These are phyloP conservation scores for Cornus controversa DNA, from an alignment of 148 eudicot species.

Conservation along the genomic window DNA sequence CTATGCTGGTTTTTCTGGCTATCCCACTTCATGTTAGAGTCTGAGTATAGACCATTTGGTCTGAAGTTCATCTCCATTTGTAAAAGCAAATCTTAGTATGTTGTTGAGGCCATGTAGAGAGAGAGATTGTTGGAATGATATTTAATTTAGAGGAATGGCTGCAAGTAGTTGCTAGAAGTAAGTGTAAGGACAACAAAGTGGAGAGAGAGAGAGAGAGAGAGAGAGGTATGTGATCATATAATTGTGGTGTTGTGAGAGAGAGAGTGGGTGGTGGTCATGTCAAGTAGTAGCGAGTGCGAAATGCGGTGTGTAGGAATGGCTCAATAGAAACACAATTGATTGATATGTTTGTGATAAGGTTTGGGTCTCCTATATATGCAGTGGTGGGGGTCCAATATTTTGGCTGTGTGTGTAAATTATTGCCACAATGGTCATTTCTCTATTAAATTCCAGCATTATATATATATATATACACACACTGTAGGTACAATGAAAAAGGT, in stretches of 20 bases:
- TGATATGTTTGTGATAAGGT: neutral
- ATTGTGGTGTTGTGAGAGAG: neutral
- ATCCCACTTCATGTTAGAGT: neutral
- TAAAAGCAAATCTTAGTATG: neutral
- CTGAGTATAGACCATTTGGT: neutral
- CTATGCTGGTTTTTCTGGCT: conserved; percentile 1
- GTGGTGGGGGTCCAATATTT: conserved; percentile 1
- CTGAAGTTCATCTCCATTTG: neutral
- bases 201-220: too few relatives aligned
- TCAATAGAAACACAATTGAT: neutral
- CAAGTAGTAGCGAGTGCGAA: neutral
- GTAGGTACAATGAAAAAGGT: too few relatives aligned
- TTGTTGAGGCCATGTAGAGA: neutral
- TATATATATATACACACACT: too few relatives aligned
- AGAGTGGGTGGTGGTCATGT: neutral
- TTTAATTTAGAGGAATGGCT: neutral
- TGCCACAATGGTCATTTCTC: neutral
- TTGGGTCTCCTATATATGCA: neutral
- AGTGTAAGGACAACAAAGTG: too few relatives aligned
- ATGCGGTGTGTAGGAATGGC: neutral
- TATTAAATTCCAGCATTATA: too few relatives aligned
- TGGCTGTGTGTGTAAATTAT: neutral
- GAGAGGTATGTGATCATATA: neutral
- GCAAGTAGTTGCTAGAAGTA: neutral
- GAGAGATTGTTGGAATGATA: neutral